Conservation (phyloP, 495 filamentous ascomycete genomes). For the Parathielavia hyrcaniae region DNA sequence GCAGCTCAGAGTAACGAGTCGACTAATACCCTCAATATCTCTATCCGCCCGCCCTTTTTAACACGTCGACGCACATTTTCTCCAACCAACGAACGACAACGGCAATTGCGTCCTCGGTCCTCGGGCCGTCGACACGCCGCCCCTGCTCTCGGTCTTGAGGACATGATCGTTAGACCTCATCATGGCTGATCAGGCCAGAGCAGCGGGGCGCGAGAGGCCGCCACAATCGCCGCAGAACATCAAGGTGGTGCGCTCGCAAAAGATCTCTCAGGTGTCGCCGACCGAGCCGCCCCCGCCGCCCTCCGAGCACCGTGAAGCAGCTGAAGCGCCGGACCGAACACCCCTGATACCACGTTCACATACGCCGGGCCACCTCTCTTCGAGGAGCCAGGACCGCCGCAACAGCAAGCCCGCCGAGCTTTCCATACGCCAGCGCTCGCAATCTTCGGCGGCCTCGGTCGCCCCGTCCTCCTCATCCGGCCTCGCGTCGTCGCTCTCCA, state of each 20-base stretch:
- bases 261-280: conserved; percentile 34
- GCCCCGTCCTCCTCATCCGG: conserved; percentile 23
- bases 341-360: conserved; percentile 43
- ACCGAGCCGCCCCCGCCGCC: conserved; percentile 25
- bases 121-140: neutral
- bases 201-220: conserved; percentile 24
- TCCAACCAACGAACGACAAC: neutral
- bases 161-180: conserved; percentile 31
- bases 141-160: conserved; percentile 19
- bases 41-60: no score
- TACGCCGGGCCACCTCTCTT: conserved; percentile 49
- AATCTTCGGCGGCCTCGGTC: conserved; percentile 36
- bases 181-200: conserved; percentile 38
- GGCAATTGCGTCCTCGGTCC: neutral
- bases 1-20: no score
- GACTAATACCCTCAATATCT: no score
- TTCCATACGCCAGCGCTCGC: conserved; percentile 45
- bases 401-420: conserved; percentile 43
- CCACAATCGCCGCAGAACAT: conserved; percentile 31
- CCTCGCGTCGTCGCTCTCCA: conserved; percentile 10
- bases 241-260: conserved; percentile 41
- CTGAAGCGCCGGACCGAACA: conserved; percentile 28
- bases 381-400: conserved; percentile 43
- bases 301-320: conserved; percentile 24
- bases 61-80: no score